Conservation (phyloP, 176 grass and related monocot species). For the Paspalum vaginatum region DNA sequence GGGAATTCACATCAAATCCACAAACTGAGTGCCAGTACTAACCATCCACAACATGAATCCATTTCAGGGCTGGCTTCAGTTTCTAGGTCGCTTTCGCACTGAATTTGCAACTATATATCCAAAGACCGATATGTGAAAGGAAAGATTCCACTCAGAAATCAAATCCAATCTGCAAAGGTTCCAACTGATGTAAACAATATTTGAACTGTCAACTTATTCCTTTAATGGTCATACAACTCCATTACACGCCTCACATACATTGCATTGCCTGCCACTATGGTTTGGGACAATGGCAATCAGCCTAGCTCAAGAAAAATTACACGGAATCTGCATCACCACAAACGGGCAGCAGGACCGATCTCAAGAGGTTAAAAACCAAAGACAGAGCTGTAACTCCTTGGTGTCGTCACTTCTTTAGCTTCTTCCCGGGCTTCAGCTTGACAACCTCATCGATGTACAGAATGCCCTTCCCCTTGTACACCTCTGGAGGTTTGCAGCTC, state of each 20-base stretch:
- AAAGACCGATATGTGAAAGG: not conserved
- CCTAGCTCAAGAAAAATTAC: not conserved
- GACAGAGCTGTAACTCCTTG: not conserved
- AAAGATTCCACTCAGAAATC: not conserved
- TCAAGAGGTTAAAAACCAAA: constrained; percentile 10
- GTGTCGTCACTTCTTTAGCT: constrained; percentile 53
- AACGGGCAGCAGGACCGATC: not conserved
- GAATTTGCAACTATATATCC: not conserved
- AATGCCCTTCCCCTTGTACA: constrained; percentile 83
- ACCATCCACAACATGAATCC: not conserved
- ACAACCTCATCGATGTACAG: constrained; percentile 69
- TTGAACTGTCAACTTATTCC: not conserved
- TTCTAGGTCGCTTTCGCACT: not conserved
- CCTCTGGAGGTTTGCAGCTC: constrained; percentile 71
- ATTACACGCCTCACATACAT: not conserved
- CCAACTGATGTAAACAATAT: not conserved
- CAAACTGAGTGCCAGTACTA: not conserved
- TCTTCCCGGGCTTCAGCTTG: constrained; percentile 70
- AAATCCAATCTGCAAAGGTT: not conserved
- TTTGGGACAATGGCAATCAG: not conserved
- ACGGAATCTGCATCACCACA: not conserved
- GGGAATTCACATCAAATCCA: too few relatives aligned
- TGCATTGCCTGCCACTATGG: not conserved
- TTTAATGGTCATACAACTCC: not conserved
- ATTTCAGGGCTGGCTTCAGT: not conserved